Conservation (phyloP, 2,329 filamentous ascomycete genomes). For the Penicillium sp. region DNA sequence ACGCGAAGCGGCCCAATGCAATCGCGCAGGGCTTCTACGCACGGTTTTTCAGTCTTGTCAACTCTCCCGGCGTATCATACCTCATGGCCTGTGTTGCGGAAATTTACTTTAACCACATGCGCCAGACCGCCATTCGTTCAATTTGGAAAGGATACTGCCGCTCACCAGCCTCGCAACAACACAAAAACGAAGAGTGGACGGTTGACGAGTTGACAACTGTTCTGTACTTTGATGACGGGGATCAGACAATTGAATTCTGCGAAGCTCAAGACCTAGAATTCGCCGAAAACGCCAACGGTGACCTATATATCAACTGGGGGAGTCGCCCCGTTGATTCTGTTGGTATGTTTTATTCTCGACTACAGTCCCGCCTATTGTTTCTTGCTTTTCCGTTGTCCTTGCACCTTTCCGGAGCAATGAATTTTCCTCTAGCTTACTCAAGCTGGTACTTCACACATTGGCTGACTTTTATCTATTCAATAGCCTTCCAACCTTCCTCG, state of each 20-base stretch:
- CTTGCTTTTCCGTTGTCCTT: slow-evolving; percentile 12
- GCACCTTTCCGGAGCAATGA: neutral
- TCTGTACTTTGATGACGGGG: slow-evolving; percentile 61
- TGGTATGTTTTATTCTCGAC: slow-evolving; percentile 40
- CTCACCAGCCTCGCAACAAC: slow-evolving; percentile 52
- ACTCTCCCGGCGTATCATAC: slow-evolving; percentile 62
- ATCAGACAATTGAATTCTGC: slow-evolving; percentile 60
- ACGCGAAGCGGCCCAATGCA: slow-evolving; percentile 53
- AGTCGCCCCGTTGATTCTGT: slow-evolving; percentile 53
- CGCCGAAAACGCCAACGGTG: slow-evolving; percentile 50
- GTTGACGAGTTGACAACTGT: slow-evolving; percentile 56
- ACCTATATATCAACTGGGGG: slow-evolving; percentile 58
- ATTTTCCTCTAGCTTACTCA: neutral
- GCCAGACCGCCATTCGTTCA: slow-evolving; percentile 59
- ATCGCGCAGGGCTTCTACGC: slow-evolving; percentile 64
- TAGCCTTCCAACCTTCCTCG: slow-evolving; percentile 50
- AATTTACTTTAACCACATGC: slow-evolving; percentile 64
- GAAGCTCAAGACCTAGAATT: slow-evolving; percentile 59
- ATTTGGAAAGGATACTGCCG: slow-evolving; percentile 60
- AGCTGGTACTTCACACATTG: slow-evolving; percentile 15
- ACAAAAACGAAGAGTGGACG: slow-evolving; percentile 61
- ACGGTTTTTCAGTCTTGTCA: slow-evolving; percentile 62
- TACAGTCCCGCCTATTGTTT: slow-evolving; percentile 25
- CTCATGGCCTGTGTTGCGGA: slow-evolving; percentile 69
- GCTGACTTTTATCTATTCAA: slow-evolving; percentile 24